phyloP scores from a whole-genome alignment of 768 basidiomycete species.

The Paxillus ammoniavirescens region DNA sequence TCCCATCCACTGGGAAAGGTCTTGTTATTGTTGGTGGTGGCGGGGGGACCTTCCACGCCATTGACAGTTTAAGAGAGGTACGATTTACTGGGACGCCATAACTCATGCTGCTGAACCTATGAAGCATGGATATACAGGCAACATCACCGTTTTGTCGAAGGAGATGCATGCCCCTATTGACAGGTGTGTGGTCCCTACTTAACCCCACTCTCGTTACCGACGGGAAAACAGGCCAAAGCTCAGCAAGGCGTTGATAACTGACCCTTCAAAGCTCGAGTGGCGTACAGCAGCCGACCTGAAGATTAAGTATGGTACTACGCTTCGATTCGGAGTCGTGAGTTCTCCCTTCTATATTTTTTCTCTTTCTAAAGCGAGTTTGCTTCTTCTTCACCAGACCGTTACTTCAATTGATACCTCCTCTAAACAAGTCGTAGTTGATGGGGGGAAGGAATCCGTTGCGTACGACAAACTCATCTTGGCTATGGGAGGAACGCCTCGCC shows the following conservation, averaged over 20 bases:
- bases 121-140: constrained; percentile 74
- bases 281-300: constrained; percentile 70
- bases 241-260: constrained; percentile 81
- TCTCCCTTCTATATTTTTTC: constrained; percentile 2
- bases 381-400: constrained; percentile 47
- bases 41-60: constrained; percentile 68
- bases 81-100: constrained; percentile 9
- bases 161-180: constrained; percentile 84
- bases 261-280: constrained; percentile 76
- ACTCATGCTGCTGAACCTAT: background rate
- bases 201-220: background rate
- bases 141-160: constrained; percentile 77
- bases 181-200: constrained; percentile 41
- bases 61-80: constrained; percentile 84
- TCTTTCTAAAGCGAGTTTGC: constrained; percentile 1
- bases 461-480: constrained; percentile 84
- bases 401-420: constrained; percentile 62
- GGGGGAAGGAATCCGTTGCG: constrained; percentile 53
- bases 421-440: constrained; percentile 62
- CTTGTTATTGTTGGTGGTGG: constrained; percentile 89
- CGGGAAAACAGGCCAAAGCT: constrained; percentile 70
- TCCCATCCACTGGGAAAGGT: constrained; percentile 52
- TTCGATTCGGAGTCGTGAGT: constrained; percentile 59
- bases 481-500: constrained; percentile 68
- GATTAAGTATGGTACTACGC: constrained; percentile 67